phyloP scores from a whole-genome alignment of 2,329 filamentous ascomycete genomes.

The Venturia carpophila region DNA sequence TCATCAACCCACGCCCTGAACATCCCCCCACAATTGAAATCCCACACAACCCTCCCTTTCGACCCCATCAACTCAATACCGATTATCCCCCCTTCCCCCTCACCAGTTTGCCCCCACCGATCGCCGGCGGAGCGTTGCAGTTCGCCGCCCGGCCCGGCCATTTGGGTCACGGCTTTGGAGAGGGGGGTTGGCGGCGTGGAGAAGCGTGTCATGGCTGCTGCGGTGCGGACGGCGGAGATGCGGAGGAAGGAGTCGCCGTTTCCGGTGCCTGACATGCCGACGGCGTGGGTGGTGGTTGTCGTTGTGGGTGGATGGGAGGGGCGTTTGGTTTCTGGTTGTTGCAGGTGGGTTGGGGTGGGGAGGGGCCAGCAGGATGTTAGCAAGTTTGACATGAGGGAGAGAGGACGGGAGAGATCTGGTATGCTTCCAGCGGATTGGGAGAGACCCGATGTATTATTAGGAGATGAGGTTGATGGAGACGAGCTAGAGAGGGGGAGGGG shows the following conservation, averaged over 20 bases:
- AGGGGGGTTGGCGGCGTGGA: constrained; percentile 39
- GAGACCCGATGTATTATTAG: too few relatives aligned
- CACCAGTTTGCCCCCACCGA: constrained; percentile 64
- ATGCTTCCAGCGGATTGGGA: too few relatives aligned
- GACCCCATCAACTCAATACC: constrained; percentile 59
- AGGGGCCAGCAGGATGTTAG: background rate
- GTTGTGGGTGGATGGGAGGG: too few relatives aligned
- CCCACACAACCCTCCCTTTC: constrained; percentile 55
- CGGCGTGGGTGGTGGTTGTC: background rate
- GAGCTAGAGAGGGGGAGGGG: background rate
- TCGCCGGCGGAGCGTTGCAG: constrained; percentile 66
- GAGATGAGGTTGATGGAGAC: too few relatives aligned
- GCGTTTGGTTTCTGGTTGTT: background rate
- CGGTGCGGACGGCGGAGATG: constrained; percentile 60
- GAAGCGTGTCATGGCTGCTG: constrained; percentile 65
- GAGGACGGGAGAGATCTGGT: background rate
- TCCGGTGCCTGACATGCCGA: constrained; percentile 63
- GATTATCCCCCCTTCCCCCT: constrained; percentile 80
- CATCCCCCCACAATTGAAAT: constrained; percentile 84
- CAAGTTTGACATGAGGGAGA: background rate
- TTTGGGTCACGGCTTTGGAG: constrained; percentile 50
- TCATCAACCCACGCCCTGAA: constrained; percentile 70
- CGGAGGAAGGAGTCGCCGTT: constrained; percentile 86
- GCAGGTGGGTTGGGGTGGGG: background rate
- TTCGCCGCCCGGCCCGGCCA: constrained; percentile 65